Evolutionary conservation across 2,329 filamentous ascomycete species (phyloP).

Genomic region (Coleophoma crateriformis): DNA sequence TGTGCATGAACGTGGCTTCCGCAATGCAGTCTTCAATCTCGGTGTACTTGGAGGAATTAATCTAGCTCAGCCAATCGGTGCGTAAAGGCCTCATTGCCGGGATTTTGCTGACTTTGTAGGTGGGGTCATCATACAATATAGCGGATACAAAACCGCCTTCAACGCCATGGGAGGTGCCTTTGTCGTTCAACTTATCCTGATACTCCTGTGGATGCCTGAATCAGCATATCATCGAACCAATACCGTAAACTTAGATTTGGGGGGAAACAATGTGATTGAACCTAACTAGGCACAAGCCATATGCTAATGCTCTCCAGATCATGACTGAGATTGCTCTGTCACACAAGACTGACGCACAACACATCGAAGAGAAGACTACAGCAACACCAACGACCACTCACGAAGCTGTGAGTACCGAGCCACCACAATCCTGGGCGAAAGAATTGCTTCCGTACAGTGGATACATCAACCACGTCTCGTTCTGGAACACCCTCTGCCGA

Average conservation of each 20-base stretch:
- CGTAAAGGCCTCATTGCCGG: constrained; percentile 2
- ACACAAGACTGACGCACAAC: constrained; percentile 14
- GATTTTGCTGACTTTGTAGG: constrained; percentile 15
- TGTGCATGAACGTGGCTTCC: constrained; percentile 35
- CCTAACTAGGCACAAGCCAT: constrained; percentile 1
- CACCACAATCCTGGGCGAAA: constrained; percentile 19
- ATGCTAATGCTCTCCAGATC: constrained; percentile 2
- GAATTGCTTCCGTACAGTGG: constrained; percentile 30
- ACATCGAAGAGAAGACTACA: constrained; percentile 16
- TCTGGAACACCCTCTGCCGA: constrained; percentile 20
- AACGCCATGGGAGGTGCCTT: constrained; percentile 36
- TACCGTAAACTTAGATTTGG: constrained; percentile 30
- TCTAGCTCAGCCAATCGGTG: constrained; percentile 32
- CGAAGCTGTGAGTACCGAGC: constrained; percentile 8
- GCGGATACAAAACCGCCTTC: constrained; percentile 27
- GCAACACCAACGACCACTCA: not conserved
- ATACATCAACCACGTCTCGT: constrained; percentile 30
- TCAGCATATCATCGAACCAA: constrained; percentile 28
- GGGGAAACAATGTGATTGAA: constrained; percentile 17
- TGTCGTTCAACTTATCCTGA: constrained; percentile 29
- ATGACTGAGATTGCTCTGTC: constrained; percentile 10
- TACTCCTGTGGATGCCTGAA: constrained; percentile 37
- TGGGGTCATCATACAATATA: constrained; percentile 31
- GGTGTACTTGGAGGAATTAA: constrained; percentile 36
- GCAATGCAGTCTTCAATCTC: constrained; percentile 34